Conservation (phyloP, 148 eudicot genomes). For the Pouteria glomerata region DNA sequence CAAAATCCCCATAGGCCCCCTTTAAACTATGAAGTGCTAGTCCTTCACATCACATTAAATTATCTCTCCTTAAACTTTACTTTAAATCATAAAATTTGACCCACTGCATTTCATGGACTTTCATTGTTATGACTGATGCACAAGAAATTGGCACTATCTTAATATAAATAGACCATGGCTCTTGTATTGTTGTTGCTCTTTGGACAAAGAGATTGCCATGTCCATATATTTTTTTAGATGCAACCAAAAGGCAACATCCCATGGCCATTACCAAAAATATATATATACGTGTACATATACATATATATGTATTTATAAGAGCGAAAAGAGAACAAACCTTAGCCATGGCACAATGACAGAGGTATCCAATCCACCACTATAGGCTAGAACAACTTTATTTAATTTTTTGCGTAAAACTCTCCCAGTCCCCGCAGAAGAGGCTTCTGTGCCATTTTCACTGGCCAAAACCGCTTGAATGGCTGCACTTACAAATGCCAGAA, state of each 20-base stretch:
- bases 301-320: no score
- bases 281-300: no score
- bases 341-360: conserved; percentile 99
- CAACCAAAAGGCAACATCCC: neutral
- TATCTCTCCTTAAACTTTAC: neutral
- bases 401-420: conserved; percentile 60
- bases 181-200: neutral
- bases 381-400: conserved; percentile 93
- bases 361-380: conserved; percentile 97
- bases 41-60: neutral
- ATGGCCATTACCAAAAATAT: neutral
- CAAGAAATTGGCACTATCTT: neutral
- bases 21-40: neutral
- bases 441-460: conserved; percentile 45
- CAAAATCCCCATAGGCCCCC: neutral
- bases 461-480: conserved; percentile 52
- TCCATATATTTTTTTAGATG: neutral
- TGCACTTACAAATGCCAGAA: conserved; percentile 20
- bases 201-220: neutral
- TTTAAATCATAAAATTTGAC: neutral
- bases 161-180: neutral
- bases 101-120: neutral
- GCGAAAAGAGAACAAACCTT: conserved; percentile 39
- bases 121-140: neutral
- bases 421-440: conserved; percentile 28